Evolutionary conservation across 2,329 filamentous ascomycete species (phyloP).

Genomic region (Fusarium agapanthi): DNA sequence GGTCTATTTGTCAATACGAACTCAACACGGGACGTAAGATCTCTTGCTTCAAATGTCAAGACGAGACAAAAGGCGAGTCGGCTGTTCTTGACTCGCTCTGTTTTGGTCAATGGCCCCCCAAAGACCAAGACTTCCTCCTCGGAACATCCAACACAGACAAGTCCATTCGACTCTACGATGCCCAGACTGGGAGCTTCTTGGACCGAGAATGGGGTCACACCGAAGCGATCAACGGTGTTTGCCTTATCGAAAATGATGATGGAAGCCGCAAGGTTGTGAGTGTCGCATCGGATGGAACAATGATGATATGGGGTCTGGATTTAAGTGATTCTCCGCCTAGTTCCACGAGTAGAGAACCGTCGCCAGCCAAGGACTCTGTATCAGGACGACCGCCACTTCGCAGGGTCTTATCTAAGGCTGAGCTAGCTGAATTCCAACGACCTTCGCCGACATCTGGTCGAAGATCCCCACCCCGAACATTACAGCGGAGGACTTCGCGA

Average conservation of each 20-base stretch:
- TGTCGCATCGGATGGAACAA: constrained; percentile 80
- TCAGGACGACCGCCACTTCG: constrained; percentile 77
- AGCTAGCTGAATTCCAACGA: constrained; percentile 81
- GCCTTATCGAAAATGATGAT: constrained; percentile 70
- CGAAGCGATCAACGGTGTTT: constrained; percentile 87
- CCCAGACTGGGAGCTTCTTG: constrained; percentile 77
- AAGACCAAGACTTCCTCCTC: constrained; percentile 72
- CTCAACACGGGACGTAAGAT: constrained; percentile 74
- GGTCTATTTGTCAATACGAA: constrained; percentile 68
- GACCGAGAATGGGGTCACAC: constrained; percentile 95
- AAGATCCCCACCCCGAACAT: constrained; percentile 63
- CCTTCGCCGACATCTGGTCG: constrained; percentile 57
- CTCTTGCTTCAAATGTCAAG: constrained; percentile 82
- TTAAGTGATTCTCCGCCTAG: constrained; percentile 55
- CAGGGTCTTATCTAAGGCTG: constrained; percentile 85
- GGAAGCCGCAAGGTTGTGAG: constrained; percentile 71
- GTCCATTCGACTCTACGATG: constrained; percentile 89
- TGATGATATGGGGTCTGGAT: constrained; percentile 79
- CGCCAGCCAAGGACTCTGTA: constrained; percentile 61
- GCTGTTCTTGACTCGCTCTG: constrained; percentile 84
- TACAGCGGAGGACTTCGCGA: constrained; percentile 64
- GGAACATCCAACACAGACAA: constrained; percentile 97
- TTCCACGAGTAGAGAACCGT: constrained; percentile 60
- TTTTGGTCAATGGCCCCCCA: constrained; percentile 64
- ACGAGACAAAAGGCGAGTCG: constrained; percentile 81